Base-by-base conservation (phyloP, 768 basidiomycete genomes). In the Lactifluus subvellereus region DNA sequence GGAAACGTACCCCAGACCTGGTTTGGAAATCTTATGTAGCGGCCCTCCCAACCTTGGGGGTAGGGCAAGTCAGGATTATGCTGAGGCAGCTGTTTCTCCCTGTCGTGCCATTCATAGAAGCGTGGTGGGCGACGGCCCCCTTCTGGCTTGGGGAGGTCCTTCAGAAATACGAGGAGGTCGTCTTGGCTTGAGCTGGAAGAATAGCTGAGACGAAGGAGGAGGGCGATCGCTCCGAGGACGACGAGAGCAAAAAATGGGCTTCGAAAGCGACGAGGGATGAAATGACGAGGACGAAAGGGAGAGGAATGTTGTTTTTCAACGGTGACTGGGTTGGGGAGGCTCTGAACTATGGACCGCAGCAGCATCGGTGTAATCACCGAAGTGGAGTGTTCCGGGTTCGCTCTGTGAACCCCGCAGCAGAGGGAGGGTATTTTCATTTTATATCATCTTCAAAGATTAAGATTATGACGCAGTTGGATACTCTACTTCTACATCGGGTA, bases 11-110 rank as follows among this genome's bases (percentile, higher is more conserved):
- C 42, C 6, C 22, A 45, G 1, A 60, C 6, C 6, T 67, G 66
- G 30, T 67, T 67, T 18, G 59, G 14, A 35, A 67, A 64, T 4
- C 37, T 51, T 2, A 67, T 52, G n/a, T 67, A 67, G 14, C 54
- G 51, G 4, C 66, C 66, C 11, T 67, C n/a, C 7, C 49, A 35
- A 7, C 66, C 66, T 33, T 67, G 66, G 1, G 66, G 66, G 38
- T 37, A 61, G 13, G 64, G 66, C 14, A 66, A 33, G 38, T 57
- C 20, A 6, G 43, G 54, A 27, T 62, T 18, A 20, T 66, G 60
- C 35, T 67, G 66, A 1, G 66, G 66, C 13, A 67, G 40, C 14
- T 14, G 35, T 4, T 33, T 35, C 38, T 67, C 66, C 6, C 56
- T 37, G 3, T 61, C 42, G 20, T 67, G 55, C 60, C 60, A 67